phyloP scores from a whole-genome alignment of 78 protist species.

The Capsaspora owczarzaki region DNA sequence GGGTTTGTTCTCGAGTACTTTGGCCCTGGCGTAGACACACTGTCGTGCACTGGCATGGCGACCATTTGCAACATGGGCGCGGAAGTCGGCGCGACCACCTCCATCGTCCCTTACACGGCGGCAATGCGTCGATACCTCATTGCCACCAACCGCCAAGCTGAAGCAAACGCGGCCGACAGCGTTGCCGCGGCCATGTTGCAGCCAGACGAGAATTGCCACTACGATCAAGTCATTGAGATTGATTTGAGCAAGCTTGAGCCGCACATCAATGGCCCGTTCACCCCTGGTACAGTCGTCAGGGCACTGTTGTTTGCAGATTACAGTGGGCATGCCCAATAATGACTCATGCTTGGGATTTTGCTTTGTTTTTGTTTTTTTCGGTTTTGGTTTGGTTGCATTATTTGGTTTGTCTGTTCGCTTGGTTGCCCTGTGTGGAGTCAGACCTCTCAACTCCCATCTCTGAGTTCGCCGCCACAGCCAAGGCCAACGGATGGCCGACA shows the following conservation, averaged over 20 bases:
- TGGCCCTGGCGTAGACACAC: slow-evolving; percentile 78
- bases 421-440: slow-evolving; percentile 14
- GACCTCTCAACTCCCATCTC: slow-evolving; percentile 66
- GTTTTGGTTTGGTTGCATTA: too few relatives aligned
- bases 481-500: slow-evolving; percentile 72
- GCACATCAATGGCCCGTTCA: slow-evolving; percentile 62
- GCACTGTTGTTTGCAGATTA: too few relatives aligned
- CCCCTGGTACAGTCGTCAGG: not conserved
- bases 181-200: slow-evolving; percentile 4
- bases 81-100: slow-evolving; percentile 79
- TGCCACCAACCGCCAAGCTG: slow-evolving; percentile 48
- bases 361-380: too few relatives aligned
- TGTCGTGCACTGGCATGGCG: slow-evolving; percentile 87
- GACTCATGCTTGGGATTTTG: too few relatives aligned
- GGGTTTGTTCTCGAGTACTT: slow-evolving; percentile 83
- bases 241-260: slow-evolving; percentile 73
- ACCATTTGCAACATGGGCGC: slow-evolving; percentile 96
- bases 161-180: slow-evolving; percentile 27
- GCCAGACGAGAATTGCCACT: slow-evolving; percentile 56
- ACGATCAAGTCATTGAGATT: slow-evolving; percentile 72
- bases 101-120: slow-evolving; percentile 78
- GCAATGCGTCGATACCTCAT: slow-evolving; percentile 55
- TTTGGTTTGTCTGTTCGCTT: not conserved
- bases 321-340: too few relatives aligned
- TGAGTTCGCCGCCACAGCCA: slow-evolving; percentile 38